Percentiles rank a stretch among this genome's conserved stretches.
phyloP scores from a whole-genome alignment of 345 rosid species.

The Salix koriyanagi region DNA sequence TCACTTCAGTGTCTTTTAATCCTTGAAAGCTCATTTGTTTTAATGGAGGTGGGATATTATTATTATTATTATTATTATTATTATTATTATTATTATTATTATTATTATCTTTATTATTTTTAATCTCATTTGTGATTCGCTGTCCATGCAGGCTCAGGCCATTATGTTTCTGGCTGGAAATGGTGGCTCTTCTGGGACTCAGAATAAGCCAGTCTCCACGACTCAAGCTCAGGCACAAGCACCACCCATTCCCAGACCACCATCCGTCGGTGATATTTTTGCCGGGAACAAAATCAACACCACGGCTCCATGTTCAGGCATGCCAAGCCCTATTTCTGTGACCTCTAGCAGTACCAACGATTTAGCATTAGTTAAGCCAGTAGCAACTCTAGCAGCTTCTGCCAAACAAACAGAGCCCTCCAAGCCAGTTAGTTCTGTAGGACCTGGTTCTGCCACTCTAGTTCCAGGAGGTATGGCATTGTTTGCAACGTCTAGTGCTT shows the following conservation, averaged over 20 bases:
- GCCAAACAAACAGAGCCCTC: conserved; percentile 12
- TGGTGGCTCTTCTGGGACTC: conserved; percentile 8
- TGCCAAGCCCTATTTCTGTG: conserved; percentile 19
- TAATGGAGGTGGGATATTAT: neutral
- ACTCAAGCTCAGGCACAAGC: conserved; percentile 10
- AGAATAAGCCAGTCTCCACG: neutral
- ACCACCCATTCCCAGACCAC: neutral
- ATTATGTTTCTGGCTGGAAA: conserved; percentile 27
- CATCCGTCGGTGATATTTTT: neutral
- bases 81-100: too few species aligned
- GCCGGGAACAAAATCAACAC: neutral
- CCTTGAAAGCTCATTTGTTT: neutral
- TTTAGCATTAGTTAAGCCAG: neutral
- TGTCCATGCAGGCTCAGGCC: conserved; percentile 27
- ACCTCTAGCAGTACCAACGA: conserved; percentile 30
- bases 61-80: neutral
- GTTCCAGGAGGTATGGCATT: conserved; percentile 41
- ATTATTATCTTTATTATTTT: neutral
- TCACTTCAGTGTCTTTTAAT: neutral
- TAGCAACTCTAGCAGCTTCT: conserved; percentile 19
- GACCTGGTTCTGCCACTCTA: conserved; percentile 12
- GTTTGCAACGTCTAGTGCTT: neutral
- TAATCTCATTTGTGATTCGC: neutral
- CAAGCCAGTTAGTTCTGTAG: neutral
- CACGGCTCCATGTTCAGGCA: conserved; percentile 11